Base-by-base conservation (phyloP, 1,284 basidiomycete species). In the Fomitopsis schrenkii region DNA sequence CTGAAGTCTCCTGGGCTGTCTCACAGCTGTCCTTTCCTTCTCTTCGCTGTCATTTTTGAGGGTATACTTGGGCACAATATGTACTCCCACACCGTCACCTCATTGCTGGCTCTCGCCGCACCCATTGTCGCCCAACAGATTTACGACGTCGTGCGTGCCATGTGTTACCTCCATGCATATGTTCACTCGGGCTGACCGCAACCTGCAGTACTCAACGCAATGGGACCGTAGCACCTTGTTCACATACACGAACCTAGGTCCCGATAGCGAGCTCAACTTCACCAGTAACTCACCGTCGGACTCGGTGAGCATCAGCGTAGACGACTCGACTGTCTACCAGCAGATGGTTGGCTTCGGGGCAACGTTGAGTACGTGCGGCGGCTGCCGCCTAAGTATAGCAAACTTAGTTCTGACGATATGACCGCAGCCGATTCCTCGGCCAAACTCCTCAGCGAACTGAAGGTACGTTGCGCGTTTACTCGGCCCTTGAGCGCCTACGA, bases 361-460 rank as follows among this genome's bases (percentile, higher is more conserved):
- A 30, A 58, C 78, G 2, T 68, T 83, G 57, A 84, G 82, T 83
- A 62, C 53, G 78, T 72, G 15, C 28, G 14, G 28, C 17, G 14
- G 19, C 52, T 17, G 17, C n/a, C 17, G 54, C 19, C 54, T 53
- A 46, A 42, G 26, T 30, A 46, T 53, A 57, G 35, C 42, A 38
- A 44, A 6, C 36, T 44, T 17, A 26, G 35, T 19, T 38, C 15
- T 54, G 15, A 50, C 19, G 35, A 14, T 35, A 5, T 40, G 36
- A 14, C 26, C 30, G 4, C 57, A 83, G 81, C 83, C 35, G 83
- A 84, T 65, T 81, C 80, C 10, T 80, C 81, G 22, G 82, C 81
- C 2, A 69, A 69, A 33, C 67, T 81, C n/a, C 66, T 84, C 30
- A 79, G 69, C 66, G 75, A 75, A 46, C 69, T 83, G 58, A 84